A percentile compares a stretch with the other conserved stretches of the same genome.
These are phyloP conservation scores for Sugiyamaella floridensis DNA, from an alignment of 805 yeast genomes.

Conservation along the genomic window DNA sequence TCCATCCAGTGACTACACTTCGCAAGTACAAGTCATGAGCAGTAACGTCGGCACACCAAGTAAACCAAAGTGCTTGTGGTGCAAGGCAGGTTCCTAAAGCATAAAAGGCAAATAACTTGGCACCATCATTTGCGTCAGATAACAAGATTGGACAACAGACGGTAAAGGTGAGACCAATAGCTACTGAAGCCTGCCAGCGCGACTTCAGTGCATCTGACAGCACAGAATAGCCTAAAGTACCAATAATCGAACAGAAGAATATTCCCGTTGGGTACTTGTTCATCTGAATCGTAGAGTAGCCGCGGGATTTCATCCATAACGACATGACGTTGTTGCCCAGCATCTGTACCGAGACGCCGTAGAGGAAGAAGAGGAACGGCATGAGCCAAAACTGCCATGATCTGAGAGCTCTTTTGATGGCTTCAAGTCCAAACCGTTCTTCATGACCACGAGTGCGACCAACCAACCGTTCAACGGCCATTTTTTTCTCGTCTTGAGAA, in stretches of 20 bases:
- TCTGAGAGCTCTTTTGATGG: not conserved
- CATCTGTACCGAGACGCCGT: conserved; percentile 16
- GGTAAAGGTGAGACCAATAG: conserved; percentile 14
- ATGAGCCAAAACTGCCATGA: conserved; percentile 16
- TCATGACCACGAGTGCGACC: not conserved
- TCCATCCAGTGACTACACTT: conserved; percentile 15
- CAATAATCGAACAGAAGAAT: conserved; percentile 8
- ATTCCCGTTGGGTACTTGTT: conserved; percentile 15
- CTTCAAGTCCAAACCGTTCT: not conserved
- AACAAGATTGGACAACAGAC: conserved; percentile 12
- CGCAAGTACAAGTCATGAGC: conserved; percentile 13
- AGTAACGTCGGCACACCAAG: conserved; percentile 15
- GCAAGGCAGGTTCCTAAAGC: conserved; percentile 11
- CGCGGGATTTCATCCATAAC: conserved; percentile 13
- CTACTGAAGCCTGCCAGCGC: conserved; percentile 15
- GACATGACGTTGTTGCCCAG: conserved; percentile 17
- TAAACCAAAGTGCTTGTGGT: conserved; percentile 14
- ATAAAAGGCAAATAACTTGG: conserved; percentile 14
- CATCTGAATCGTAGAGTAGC: conserved; percentile 11
- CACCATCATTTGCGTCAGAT: conserved; percentile 8
- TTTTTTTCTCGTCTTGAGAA: conserved; percentile 9
- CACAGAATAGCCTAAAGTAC: conserved; percentile 9
- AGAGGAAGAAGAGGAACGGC: conserved; percentile 13
- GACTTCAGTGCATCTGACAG: conserved; percentile 11
- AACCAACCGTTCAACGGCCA: conserved; percentile 8